These are phyloP conservation scores for Apiospora malaysiana DNA, from an alignment of 2,329 filamentous ascomycete genomes.

Conservation along the genomic window DNA sequence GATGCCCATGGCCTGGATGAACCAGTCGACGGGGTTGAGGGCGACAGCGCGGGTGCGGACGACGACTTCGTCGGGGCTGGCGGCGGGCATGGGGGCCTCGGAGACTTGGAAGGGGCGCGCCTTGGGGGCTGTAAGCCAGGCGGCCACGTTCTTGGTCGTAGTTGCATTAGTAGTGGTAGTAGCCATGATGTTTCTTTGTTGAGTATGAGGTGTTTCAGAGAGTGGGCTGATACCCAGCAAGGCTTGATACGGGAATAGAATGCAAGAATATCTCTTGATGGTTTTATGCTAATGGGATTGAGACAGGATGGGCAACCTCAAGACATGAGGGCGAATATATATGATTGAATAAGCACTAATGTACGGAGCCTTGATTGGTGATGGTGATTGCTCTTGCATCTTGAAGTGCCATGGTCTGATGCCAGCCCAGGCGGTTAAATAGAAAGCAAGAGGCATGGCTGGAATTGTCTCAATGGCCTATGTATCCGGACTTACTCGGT, in stretches of 20 bases:
- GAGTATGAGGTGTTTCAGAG: not conserved
- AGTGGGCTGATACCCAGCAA: too few species aligned
- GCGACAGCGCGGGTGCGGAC: conserved; percentile 39
- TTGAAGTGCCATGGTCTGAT: too few species aligned
- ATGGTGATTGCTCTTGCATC: too few species aligned
- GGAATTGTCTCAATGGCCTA: not conserved
- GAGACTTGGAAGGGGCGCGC: not conserved
- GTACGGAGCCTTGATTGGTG: too few species aligned
- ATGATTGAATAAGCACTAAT: too few species aligned
- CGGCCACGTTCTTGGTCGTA: not conserved
- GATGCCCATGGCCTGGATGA: conserved; percentile 39
- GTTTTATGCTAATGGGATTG: too few species aligned
- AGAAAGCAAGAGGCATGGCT: not conserved
- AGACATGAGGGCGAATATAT: too few species aligned
- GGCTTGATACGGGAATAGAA: too few species aligned
- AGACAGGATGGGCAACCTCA: too few species aligned
- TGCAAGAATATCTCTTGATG: too few species aligned
- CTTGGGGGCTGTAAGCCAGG: conserved; percentile 14
- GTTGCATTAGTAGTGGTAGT: not conserved
- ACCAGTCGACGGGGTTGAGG: conserved; percentile 42
- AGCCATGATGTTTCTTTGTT: not conserved
- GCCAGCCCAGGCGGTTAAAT: too few species aligned
- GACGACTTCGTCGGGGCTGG: conserved; percentile 31
- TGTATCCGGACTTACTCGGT: not conserved
- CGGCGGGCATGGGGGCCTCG: not conserved